A percentile compares a stretch with the other conserved stretches of the same genome.
Evolutionary conservation across 768 basidiomycete genomes (phyloP).

Genomic region (Boletales sp.): DNA sequence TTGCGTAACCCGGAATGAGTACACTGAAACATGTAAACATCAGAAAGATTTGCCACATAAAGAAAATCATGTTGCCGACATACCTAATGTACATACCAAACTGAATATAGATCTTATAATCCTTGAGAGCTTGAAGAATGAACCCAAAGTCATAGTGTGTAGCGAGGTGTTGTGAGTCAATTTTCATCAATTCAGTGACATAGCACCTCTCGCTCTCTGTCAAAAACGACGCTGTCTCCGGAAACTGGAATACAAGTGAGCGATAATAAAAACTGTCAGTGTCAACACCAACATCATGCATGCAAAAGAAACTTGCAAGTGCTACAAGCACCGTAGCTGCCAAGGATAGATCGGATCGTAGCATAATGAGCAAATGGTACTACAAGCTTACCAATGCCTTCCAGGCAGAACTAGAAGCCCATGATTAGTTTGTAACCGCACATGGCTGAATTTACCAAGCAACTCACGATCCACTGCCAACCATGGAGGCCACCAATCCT

Average conservation of each 20-base stretch:
- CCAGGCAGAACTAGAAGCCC: conserved; percentile 18
- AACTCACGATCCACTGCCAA: conserved; percentile 29
- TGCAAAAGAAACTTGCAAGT: conserved; percentile 37
- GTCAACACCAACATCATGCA: conserved; percentile 41
- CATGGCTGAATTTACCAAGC: not conserved
- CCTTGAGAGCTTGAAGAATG: conserved; percentile 43
- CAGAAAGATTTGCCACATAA: not conserved
- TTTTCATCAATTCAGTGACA: conserved; percentile 37
- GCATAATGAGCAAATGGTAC: not conserved
- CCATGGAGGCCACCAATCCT: conserved; percentile 18
- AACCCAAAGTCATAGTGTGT: conserved; percentile 42
- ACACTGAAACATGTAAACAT: conserved; percentile 18
- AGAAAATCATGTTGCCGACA: not conserved
- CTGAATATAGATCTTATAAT: conserved; percentile 35
- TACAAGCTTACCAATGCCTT: conserved; percentile 9
- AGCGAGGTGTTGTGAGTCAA: conserved; percentile 38
- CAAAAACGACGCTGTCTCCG: conserved; percentile 51
- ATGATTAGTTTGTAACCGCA: not conserved
- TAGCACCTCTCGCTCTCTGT: conserved; percentile 36
- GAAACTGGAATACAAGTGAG: conserved; percentile 35
- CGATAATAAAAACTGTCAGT: not conserved
- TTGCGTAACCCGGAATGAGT: conserved; percentile 39
- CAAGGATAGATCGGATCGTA: not conserved
- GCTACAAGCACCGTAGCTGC: conserved; percentile 17
- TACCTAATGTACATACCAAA: conserved; percentile 38